phyloP scores from a whole-genome alignment of 768 basidiomycete species.

The Boletus patriciae region DNA sequence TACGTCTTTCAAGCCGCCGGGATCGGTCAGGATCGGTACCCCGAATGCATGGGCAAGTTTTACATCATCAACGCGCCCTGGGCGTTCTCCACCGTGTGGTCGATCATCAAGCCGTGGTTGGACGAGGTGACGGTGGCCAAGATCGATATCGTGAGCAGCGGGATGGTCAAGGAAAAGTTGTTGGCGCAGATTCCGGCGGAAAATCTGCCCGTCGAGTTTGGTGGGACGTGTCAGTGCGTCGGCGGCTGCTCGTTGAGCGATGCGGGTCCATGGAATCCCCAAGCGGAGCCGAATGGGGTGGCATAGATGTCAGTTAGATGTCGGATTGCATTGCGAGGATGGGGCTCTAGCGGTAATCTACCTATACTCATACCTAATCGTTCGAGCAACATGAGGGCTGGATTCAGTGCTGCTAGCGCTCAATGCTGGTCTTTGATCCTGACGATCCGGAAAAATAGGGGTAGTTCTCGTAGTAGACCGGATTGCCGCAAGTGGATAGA shows the following conservation, averaged over 20 bases:
- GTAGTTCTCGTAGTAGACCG: no score
- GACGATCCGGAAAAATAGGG: no score
- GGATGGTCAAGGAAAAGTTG: conserved; percentile 68
- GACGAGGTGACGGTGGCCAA: conserved; percentile 94
- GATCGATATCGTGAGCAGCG: conserved; percentile 82
- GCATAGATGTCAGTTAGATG: conserved; percentile 18
- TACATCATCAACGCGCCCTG: conserved; percentile 98
- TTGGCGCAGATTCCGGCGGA: conserved; percentile 80
- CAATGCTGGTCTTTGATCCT: no score
- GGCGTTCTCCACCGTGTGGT: conserved; percentile 88
- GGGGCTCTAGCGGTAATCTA: conserved; percentile 28
- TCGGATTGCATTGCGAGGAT: background rate
- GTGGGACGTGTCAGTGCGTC: conserved; percentile 74
- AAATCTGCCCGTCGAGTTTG: conserved; percentile 83
- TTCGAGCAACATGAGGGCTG: conserved; percentile 19
- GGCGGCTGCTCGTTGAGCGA: conserved; percentile 88
- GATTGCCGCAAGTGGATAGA: no score
- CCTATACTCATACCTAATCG: conserved; percentile 32
- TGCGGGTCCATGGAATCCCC: conserved; percentile 84
- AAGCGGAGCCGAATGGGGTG: conserved; percentile 11
- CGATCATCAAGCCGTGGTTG: conserved; percentile 87
- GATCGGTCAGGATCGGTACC: conserved; percentile 90
- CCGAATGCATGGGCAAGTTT: conserved; percentile 96
- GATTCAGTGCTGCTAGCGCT: background rate
- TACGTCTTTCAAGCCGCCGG: conserved; percentile 74